These are phyloP conservation scores for Trametes sp. DNA, from an alignment of 1,284 basidiomycete species.

Conservation along the genomic window DNA sequence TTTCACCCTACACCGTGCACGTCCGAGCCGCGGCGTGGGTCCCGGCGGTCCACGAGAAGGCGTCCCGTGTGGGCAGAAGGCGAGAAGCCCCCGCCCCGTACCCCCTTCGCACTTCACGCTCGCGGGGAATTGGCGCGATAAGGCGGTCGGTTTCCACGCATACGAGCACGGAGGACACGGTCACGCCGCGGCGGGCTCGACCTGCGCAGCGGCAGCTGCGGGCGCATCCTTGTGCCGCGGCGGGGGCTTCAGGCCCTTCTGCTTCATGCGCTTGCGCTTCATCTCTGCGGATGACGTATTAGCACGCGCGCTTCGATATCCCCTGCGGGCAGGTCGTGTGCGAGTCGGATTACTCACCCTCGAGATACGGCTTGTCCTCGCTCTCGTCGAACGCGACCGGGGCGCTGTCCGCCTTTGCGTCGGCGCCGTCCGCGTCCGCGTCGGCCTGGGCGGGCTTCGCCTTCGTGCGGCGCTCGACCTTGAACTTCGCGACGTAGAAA, in stretches of 20 bases:
- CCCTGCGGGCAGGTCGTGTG: not conserved
- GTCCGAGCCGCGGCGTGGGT: not conserved
- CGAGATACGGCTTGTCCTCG: slow-evolving; percentile 73
- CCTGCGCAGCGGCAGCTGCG: slow-evolving; percentile 29
- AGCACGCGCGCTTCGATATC: slow-evolving; percentile 6
- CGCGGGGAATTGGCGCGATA: not conserved
- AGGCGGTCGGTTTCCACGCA: not conserved
- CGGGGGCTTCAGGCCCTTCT: slow-evolving; percentile 73
- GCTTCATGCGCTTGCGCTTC: slow-evolving; percentile 76
- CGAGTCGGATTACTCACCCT: slow-evolving; percentile 57
- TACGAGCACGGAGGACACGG: not conserved
- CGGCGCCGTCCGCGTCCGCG: slow-evolving; percentile 40
- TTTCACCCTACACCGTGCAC: not conserved
- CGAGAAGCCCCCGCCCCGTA: not conserved
- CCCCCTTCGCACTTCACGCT: not conserved
- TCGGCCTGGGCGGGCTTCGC: slow-evolving; percentile 43
- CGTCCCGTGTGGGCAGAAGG: not conserved
- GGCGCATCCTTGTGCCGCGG: slow-evolving; percentile 47
- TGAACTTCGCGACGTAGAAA: slow-evolving; percentile 99
- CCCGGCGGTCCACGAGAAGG: slow-evolving; percentile 13
- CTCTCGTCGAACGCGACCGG: slow-evolving; percentile 65
- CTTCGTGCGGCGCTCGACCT: slow-evolving; percentile 83
- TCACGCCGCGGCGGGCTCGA: slow-evolving; percentile 34
- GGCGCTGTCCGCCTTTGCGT: slow-evolving; percentile 36
- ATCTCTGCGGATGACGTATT: slow-evolving; percentile 54